Evolutionary conservation across 345 rosid genomes (phyloP).

Genomic region (Leavenworthia alabamica): DNA sequence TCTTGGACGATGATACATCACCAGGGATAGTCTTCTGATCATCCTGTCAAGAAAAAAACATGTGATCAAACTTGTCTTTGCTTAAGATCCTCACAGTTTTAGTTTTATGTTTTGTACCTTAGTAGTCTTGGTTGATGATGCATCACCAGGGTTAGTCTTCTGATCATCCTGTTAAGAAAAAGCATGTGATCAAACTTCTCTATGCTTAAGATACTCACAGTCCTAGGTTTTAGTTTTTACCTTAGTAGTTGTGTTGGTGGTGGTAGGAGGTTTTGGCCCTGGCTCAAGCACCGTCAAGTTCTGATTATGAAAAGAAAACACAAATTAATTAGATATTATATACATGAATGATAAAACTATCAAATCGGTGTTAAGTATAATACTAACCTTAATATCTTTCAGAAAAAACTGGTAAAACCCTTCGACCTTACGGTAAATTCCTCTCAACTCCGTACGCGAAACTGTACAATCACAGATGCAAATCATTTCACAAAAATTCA

Average conservation of each 20-base stretch:
- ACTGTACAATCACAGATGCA: neutral
- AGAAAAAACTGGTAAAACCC: neutral
- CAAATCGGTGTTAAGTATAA: neutral
- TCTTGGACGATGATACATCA: neutral
- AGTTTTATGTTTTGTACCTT: neutral
- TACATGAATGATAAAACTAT: neutral
- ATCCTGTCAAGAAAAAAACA: neutral
- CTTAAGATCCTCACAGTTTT: neutral
- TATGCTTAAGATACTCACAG: neutral
- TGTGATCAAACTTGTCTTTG: neutral
- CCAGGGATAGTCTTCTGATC: neutral
- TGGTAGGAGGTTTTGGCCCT: neutral
- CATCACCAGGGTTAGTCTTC: neutral
- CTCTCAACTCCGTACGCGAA: neutral
- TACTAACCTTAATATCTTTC: neutral
- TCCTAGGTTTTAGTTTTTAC: neutral
- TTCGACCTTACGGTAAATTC: neutral
- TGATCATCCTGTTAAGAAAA: neutral
- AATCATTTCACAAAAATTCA: neutral
- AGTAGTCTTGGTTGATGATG: neutral
- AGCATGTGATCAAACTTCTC: neutral
- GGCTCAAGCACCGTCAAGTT: neutral
- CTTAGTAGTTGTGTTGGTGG: neutral
- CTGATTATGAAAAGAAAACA: neutral
- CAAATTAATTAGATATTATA: neutral